phyloP scores from a whole-genome alignment of 331 rosid genomes.

The Quercus tomentella region DNA sequence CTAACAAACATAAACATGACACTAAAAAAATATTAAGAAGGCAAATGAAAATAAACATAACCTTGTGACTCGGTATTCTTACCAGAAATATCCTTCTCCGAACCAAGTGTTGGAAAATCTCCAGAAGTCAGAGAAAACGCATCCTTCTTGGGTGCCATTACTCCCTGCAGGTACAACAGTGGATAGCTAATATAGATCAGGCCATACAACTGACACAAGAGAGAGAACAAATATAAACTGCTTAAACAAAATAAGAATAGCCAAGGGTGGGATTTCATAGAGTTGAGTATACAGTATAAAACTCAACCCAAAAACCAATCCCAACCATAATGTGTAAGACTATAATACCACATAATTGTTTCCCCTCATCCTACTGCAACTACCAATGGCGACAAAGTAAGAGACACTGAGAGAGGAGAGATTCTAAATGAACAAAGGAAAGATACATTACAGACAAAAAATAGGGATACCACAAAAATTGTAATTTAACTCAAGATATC shows the following conservation, averaged over 20 bases:
- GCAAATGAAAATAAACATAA: constrained; percentile 8
- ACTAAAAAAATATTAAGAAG: background rate
- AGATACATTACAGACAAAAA: background rate
- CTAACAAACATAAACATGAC: background rate
- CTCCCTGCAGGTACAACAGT: constrained; percentile 46
- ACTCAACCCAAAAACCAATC: background rate
- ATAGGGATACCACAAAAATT: background rate
- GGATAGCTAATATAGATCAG: background rate
- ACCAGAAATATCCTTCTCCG: constrained; percentile 65
- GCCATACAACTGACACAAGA: background rate
- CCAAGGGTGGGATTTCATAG: background rate
- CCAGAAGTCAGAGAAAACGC: constrained; percentile 82
- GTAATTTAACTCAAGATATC: background rate
- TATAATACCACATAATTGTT: background rate
- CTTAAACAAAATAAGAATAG: background rate
- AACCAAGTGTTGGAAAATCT: constrained; percentile 94
- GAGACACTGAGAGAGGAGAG: background rate
- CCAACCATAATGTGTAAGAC: background rate
- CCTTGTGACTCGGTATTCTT: constrained; percentile 64
- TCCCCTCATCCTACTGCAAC: background rate
- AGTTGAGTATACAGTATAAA: background rate
- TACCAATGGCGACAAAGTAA: background rate
- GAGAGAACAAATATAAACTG: too few species aligned
- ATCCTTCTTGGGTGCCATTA: constrained; percentile 46
- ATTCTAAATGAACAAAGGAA: background rate